A percentile compares a stretch with the other conserved stretches of the same genome.
phyloP scores from a whole-genome alignment of 2,329 filamentous ascomycete genomes.

The Emergomyces pasteurianus region DNA sequence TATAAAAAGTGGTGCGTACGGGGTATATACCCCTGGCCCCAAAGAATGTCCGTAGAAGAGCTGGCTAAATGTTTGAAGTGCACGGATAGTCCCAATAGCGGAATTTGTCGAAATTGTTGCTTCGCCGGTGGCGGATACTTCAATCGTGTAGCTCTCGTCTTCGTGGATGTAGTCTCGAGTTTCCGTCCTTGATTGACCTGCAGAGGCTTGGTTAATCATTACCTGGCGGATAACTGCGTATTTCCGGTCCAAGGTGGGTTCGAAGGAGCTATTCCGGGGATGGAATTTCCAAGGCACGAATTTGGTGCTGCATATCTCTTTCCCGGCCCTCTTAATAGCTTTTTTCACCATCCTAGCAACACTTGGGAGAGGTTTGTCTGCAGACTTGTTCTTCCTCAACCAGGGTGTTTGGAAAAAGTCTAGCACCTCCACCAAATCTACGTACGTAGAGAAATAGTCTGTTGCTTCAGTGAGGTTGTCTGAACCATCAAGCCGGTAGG shows the following conservation, averaged over 20 bases:
- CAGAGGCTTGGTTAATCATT: slow-evolving; percentile 11
- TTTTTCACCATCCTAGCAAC: slow-evolving; percentile 12
- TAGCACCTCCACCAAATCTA: not conserved
- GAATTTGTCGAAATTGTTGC: slow-evolving; percentile 14
- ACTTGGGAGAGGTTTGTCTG: not conserved
- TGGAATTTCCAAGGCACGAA: slow-evolving; percentile 23
- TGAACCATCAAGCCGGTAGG: not conserved
- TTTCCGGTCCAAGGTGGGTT: slow-evolving; percentile 9
- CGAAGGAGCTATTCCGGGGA: slow-evolving; percentile 14
- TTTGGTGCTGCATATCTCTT: slow-evolving; percentile 11
- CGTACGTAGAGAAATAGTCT: slow-evolving; percentile 1
- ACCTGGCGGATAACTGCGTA: slow-evolving; percentile 12
- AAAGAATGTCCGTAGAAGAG: slow-evolving; percentile 19
- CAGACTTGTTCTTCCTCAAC: not conserved
- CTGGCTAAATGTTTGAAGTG: slow-evolving; percentile 18
- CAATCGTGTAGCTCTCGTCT: slow-evolving; percentile 18
- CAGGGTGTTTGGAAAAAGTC: not conserved
- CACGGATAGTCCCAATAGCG: slow-evolving; percentile 17
- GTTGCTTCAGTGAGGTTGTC: not conserved
- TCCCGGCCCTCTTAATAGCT: slow-evolving; percentile 13
- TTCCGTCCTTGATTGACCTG: not conserved
- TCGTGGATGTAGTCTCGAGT: slow-evolving; percentile 10
- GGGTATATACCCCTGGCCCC: slow-evolving; percentile 46
- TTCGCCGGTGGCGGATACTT: slow-evolving; percentile 11
- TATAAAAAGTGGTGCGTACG: slow-evolving; percentile 57